A percentile compares a stretch with the other conserved stretches of the same genome.
These are phyloP conservation scores for Pluteus cervinus DNA, from an alignment of 768 basidiomycete genomes.

Conservation along the genomic window DNA sequence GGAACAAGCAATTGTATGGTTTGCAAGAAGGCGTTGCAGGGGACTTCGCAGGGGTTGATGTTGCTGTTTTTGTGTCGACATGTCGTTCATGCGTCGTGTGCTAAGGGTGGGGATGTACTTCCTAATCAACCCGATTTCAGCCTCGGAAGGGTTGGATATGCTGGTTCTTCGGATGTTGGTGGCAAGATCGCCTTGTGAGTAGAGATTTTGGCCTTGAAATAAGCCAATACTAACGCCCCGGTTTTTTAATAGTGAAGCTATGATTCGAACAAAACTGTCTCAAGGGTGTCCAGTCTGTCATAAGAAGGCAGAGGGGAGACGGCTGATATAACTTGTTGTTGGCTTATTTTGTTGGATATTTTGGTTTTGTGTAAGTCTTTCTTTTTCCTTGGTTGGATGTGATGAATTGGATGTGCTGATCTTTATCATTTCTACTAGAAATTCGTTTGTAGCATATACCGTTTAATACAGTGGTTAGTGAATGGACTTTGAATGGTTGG, in stretches of 20 bases:
- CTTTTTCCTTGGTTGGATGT: conserved; percentile 1
- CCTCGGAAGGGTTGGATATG: conserved; percentile 37
- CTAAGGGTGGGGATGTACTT: conserved; percentile 58
- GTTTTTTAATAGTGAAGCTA: conserved; percentile 48
- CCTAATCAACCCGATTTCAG: conserved; percentile 55
- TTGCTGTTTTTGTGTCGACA: conserved; percentile 86
- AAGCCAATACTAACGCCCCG: not conserved
- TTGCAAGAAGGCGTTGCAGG: conserved; percentile 55
- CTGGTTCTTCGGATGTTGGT: conserved; percentile 42
- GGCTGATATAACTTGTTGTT: conserved; percentile 14
- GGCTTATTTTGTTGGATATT: conserved; percentile 10
- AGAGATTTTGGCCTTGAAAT: not conserved
- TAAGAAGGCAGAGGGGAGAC: conserved; percentile 45
- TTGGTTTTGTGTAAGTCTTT: conserved; percentile 5
- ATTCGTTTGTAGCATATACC: too few relatives aligned
- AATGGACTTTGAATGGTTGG: too few relatives aligned
- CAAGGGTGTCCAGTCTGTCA: conserved; percentile 79
- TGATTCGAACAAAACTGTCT: conserved; percentile 55
- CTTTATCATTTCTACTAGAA: not conserved
- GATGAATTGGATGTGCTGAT: not conserved
- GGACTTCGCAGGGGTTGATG: conserved; percentile 51
- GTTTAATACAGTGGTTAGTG: too few relatives aligned
- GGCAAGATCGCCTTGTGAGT: conserved; percentile 80
- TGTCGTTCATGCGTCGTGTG: conserved; percentile 76
- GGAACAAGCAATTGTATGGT: conserved; percentile 63